Conservation (phyloP, 1,139 yeast species). For the Yamadazyma atlantica region DNA sequence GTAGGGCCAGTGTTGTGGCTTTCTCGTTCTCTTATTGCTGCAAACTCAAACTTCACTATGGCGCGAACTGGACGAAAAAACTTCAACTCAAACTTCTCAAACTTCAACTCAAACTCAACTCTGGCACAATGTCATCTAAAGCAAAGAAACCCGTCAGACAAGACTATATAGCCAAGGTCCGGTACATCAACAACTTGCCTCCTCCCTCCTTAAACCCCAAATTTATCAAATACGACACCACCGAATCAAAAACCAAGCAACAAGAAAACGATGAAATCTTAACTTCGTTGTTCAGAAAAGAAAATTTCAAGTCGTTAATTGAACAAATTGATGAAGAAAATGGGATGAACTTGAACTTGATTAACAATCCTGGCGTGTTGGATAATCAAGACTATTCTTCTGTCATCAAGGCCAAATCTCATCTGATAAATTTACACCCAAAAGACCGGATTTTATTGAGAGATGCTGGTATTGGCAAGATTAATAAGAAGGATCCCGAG, state of each 20-base stretch:
- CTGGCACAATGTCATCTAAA: slow-evolving; percentile 26
- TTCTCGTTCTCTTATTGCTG: no score
- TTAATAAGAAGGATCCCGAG: slow-evolving; percentile 53
- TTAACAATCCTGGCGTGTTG: slow-evolving; percentile 66
- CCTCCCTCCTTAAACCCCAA: slow-evolving; percentile 95
- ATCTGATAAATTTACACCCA: slow-evolving; percentile 56
- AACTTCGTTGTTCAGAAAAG: slow-evolving; percentile 73
- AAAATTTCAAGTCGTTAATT: slow-evolving; percentile 65
- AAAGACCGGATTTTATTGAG: slow-evolving; percentile 74
- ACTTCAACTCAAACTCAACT: background rate
- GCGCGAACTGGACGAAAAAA: no score
- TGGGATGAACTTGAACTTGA: slow-evolving; percentile 79
- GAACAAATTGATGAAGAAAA: slow-evolving; percentile 67
- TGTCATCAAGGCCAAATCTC: slow-evolving; percentile 28
- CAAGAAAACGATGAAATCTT: slow-evolving; percentile 63
- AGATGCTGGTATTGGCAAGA: slow-evolving; percentile 64
- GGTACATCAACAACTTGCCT: slow-evolving; percentile 85
- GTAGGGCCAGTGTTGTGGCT: background rate
- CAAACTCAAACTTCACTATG: no score
- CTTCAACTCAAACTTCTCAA: background rate
- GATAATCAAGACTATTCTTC: slow-evolving; percentile 58
- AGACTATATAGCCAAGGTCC: slow-evolving; percentile 83
- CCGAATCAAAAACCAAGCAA: slow-evolving; percentile 38
- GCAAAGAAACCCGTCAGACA: slow-evolving; percentile 55
- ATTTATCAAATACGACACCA: slow-evolving; percentile 56